Evolutionary conservation across 257 asterid species (phyloP), one percentile per base, ranked within the genome.

Genomic region (Solanum medicagineum): DNA sequence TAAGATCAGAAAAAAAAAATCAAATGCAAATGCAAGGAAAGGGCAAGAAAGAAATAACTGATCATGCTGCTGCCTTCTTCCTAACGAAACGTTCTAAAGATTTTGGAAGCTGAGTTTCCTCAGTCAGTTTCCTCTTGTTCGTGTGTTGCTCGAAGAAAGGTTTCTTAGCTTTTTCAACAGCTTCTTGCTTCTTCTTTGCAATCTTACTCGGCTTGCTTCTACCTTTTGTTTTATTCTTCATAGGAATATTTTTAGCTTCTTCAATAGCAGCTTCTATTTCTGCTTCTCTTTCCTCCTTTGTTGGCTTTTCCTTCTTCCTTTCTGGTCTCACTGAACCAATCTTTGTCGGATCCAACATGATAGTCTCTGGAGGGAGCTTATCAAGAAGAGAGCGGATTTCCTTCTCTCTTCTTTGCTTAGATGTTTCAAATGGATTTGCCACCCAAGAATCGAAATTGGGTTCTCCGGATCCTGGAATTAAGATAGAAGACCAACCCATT

Each of bases 401-500:
- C 93, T 92, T 94, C 91, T 97, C 98, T 36, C 91, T 89, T 79
- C 99, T 88, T 87, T 97, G 99, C 69, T 94, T 97, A 12, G 90
- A 83, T 32, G 99, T 95, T 86, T 97, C 98, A 63, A 87, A 94
- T 0, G 99, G 99, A 51, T 94, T 97, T 0, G 97, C 99, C 40
- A 94, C 98, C 95, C 95, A 95, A 7, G 94, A 51, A 69, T 97
- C 99, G 4, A 97, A 97, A 85, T 97, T 97, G 86, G 99, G 94
- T 83, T 95, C 99, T 15, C 98, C 99, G 0, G 98, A 92, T 20
- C 99, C 99, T 80, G 92, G 92, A 62, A 90, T 85, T 40, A 90
- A 86, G 81, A 84, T 69, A 79, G 66, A 97, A 15, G 99, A 95
- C 96, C 94, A 95, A 80, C 99, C 99, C 93, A 84, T 91, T 1